Base-by-base conservation (phyloP, 345 rosid species). In the Sisymbrium altissimum region DNA sequence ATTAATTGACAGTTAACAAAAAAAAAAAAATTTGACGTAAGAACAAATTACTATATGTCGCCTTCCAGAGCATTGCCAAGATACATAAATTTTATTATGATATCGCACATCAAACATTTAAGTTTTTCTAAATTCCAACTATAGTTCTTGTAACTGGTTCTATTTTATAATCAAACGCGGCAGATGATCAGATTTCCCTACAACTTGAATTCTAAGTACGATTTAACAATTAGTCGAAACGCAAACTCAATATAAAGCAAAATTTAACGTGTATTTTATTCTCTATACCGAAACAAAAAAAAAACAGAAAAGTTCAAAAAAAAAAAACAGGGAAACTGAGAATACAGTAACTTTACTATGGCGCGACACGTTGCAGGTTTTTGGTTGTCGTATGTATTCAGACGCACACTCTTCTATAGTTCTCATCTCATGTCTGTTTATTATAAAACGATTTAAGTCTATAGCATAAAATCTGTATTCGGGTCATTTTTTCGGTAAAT, bases 381-480 rank as follows among this genome's bases (percentile, higher is more conserved):
- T 64, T 55, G 14, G 12, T 35, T 73, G 66, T 65, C 71, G 77
- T 73, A 25, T 73, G 21, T 44, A 73, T 64, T 73, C 65, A 45
- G 65, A 65, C 66, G 19, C 19, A 55, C 58, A 65, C 43, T 65
- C 65, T 54, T 55, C 30, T 35, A 33, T 33, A 56, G 77, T 35
- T 73, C 48, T 73, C 66, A 45, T 74, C 23, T 65, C 58, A 53
- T 32, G 36, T 72, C 64, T 32, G 17, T 17, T 5, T 9, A 15
- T 33, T 17, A 35, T 17, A 5, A 57, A 17, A 57, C 10, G 23
- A 11, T 35, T 5, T 57, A 33, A 57, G 7, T 52, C 35, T 15
- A 13, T 41, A 60, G 60, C 17, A 60, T 38, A 27, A 11, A 71
- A 19, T 52, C 3, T 50, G n/a, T 27, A 35, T 9, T 6, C 7